phyloP scores from a whole-genome alignment of 2,329 filamentous ascomycete species.

The Arthrinium phaeospermum region DNA sequence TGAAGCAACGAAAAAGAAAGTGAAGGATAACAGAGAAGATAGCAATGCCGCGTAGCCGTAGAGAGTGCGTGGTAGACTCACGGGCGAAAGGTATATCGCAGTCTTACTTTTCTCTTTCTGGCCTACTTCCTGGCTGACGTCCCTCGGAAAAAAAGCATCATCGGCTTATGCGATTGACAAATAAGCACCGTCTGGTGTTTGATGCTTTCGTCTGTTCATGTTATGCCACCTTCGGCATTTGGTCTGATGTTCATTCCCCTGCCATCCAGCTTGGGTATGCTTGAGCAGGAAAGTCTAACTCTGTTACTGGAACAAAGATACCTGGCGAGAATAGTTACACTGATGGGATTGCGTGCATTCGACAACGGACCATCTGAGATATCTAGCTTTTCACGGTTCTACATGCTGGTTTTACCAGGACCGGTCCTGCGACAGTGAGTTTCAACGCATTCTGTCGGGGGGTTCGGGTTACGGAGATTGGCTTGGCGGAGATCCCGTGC shows the following conservation, averaged over 20 bases:
- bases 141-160: background rate
- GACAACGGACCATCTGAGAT: background rate
- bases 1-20: background rate
- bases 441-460: background rate
- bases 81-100: background rate
- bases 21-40: background rate
- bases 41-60: background rate
- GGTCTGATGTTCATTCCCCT: background rate
- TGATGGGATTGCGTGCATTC: too few relatives aligned
- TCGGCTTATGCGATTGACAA: background rate
- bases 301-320: too few relatives aligned
- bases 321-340: too few relatives aligned
- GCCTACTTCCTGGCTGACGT: background rate
- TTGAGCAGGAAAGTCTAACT: too few relatives aligned
- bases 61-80: background rate
- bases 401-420: background rate
- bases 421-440: background rate
- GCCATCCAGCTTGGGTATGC: too few relatives aligned
- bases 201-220: background rate
- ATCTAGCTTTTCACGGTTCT: background rate
- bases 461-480: constrained; percentile 7
- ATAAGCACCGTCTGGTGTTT: background rate
- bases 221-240: background rate
- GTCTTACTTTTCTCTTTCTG: background rate
- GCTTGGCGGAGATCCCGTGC: background rate